Conservation (phyloP, 2,329 filamentous ascomycete genomes). For the Saccharata proteae region DNA sequence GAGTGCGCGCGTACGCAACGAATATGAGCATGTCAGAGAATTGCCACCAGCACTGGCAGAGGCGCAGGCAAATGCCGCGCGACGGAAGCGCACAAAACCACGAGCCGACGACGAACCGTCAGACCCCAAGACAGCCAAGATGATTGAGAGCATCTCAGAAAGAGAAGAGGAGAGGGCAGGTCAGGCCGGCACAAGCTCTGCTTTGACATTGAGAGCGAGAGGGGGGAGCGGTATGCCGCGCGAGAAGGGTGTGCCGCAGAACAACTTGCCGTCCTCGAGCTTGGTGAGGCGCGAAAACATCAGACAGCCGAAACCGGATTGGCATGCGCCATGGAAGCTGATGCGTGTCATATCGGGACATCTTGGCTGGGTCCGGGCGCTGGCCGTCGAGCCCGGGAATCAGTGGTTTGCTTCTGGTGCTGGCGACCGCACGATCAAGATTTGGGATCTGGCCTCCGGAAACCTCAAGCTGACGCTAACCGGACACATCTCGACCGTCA, state of each 20-base stretch:
- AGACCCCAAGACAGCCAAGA: slow-evolving; percentile 47
- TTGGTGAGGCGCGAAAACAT: slow-evolving; percentile 53
- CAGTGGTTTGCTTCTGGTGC: slow-evolving; percentile 96
- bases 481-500: slow-evolving; percentile 86
- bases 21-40: slow-evolving; percentile 68
- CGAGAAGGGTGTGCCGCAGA: slow-evolving; percentile 41
- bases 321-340: slow-evolving; percentile 97
- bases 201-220: slow-evolving; percentile 42
- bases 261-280: slow-evolving; percentile 40
- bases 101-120: slow-evolving; percentile 35
- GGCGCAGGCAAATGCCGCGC: slow-evolving; percentile 56
- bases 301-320: slow-evolving; percentile 68
- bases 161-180: slow-evolving; percentile 29
- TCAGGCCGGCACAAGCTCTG: slow-evolving; percentile 38
- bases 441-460: slow-evolving; percentile 90
- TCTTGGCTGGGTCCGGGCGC: slow-evolving; percentile 79
- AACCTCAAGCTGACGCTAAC: slow-evolving; percentile 76
- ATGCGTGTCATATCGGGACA: slow-evolving; percentile 97
- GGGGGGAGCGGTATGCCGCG: slow-evolving; percentile 37
- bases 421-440: slow-evolving; percentile 94
- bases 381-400: slow-evolving; percentile 91
- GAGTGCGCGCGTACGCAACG: slow-evolving; percentile 49
- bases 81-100: slow-evolving; percentile 50
- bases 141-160: slow-evolving; percentile 53
- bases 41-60: slow-evolving; percentile 68